Evolutionary conservation across 768 basidiomycete species (phyloP), one percentile per base, ranked within the genome.

Genomic region (Boletus rex-veris): DNA sequence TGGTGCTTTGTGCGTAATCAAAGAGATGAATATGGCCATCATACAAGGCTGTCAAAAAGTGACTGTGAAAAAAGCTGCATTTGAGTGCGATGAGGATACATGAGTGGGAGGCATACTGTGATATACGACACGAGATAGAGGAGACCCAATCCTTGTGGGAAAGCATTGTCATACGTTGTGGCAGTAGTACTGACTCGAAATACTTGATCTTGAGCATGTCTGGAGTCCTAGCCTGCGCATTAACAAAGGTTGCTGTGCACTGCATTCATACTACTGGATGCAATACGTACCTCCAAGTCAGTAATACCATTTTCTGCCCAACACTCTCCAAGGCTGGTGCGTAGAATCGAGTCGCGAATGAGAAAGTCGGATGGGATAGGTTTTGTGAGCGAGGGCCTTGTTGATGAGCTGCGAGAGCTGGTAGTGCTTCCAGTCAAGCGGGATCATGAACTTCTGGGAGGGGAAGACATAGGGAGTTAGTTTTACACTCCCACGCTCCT

Each of bases 401-500:
- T 24, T 24, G 24, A 24, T 24, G 24, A 24, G 24, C 24, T 24
- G 24, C 24, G 4, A 24, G 24, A 24, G 24, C 24, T 24, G 24
- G 24, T 24, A 24, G 24, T 5, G 24, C 24, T 24, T 24, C 24
- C 24, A 24, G 24, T 24, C 24, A 24, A 24, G 24, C 4, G 24
- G 24, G 24, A 24, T 5, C 24, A 24, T 24, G 24, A 24, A 24
- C 24, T 24, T 24, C 24, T 24, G 24, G 24, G 24, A 4, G 24
- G 24, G 24, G 24, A 24, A 4, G 24, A 24, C 24, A 24, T 24
- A 24, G 24, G 24, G 24, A n/a, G 90, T 97, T 33, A 99, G 73
- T 73, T 98, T 95, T 57, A 89, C 77, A 69, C 93, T 98, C 18
- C 91, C 96, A 64, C 98, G 97, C 68, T 99, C 97, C 64, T 98